A percentile compares a stretch with the other conserved stretches of the same genome.
Conservation (phyloP, 192 early-diverging fungal genomes). For the Coemansia sp. region DNA sequence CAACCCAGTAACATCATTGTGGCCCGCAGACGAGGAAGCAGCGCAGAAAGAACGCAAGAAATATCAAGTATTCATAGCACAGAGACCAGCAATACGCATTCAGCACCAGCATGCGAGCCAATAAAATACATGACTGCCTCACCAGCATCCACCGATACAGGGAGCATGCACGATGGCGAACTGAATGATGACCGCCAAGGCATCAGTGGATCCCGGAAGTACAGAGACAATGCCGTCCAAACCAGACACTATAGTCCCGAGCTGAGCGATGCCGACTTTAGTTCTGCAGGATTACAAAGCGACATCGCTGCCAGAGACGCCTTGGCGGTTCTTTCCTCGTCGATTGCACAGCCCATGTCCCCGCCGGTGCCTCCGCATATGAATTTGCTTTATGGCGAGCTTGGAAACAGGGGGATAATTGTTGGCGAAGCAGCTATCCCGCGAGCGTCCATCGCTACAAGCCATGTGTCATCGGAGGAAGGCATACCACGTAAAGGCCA, state of each 20-base stretch:
- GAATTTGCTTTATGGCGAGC: conserved; percentile 34
- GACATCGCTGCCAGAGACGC: not conserved
- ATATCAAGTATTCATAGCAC: conserved; percentile 15
- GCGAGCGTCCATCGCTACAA: not conserved
- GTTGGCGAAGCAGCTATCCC: conserved; percentile 22
- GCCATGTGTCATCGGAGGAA: not conserved
- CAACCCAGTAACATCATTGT: not conserved
- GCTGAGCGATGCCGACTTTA: conserved; percentile 24
- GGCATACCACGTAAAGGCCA: not conserved
- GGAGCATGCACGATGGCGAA: conserved; percentile 2
- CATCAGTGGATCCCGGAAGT: not conserved
- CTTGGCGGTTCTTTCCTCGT: not conserved
- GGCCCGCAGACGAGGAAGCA: not conserved
- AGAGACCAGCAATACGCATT: conserved; percentile 21
- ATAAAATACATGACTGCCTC: conserved; percentile 26
- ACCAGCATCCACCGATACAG: conserved; percentile 12
- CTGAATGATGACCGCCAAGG: not conserved
- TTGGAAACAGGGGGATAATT: conserved; percentile 27
- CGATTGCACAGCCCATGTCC: conserved; percentile 27
- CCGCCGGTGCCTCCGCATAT: conserved; percentile 32
- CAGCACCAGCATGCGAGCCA: conserved; percentile 12
- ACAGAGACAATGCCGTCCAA: too few species aligned
- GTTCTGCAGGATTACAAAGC: not conserved
- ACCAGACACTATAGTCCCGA: conserved; percentile 11
- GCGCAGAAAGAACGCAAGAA: not conserved